Evolutionary conservation across 2,329 filamentous ascomycete species (phyloP).

Genomic region (Fusarium graminum): DNA sequence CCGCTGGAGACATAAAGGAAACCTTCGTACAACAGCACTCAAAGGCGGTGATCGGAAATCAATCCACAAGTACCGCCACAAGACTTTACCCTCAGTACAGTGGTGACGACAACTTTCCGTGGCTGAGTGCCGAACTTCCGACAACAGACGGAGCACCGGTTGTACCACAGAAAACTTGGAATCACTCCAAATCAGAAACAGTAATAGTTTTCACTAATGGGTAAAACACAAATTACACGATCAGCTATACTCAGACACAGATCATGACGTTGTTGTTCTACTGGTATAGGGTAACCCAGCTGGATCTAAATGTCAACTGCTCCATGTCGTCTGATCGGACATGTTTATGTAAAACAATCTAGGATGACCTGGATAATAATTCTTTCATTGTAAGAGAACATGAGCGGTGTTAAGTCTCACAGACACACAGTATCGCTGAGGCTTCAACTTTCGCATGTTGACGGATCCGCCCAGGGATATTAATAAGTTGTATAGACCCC

Average conservation of each 20-base stretch:
- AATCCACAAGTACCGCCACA: neutral
- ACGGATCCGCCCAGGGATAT: neutral
- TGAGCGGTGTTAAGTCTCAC: neutral
- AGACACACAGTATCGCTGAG: neutral
- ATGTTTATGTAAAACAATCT: neutral
- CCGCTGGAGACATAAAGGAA: too few species aligned
- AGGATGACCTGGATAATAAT: neutral
- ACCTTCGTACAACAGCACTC: neutral
- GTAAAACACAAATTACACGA: too few species aligned
- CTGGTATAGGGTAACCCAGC: too few species aligned
- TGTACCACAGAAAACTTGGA: neutral
- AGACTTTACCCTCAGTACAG: neutral
- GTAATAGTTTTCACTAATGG: too few species aligned
- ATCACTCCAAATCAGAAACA: neutral
- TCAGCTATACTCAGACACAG: too few species aligned
- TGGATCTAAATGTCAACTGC: too few species aligned
- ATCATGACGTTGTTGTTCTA: too few species aligned
- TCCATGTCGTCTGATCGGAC: neutral
- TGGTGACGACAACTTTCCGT: conserved; percentile 30
- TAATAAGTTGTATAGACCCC: neutral
- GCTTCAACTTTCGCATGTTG: neutral
- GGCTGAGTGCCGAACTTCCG: conserved; percentile 37
- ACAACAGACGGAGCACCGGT: conserved; percentile 4
- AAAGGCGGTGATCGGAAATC: neutral
- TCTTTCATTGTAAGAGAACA: neutral